Percentiles rank a stretch among this genome's conserved stretches.
phyloP scores from a whole-genome alignment of 1,139 yeast genomes.

The Candida labiduridarum region DNA sequence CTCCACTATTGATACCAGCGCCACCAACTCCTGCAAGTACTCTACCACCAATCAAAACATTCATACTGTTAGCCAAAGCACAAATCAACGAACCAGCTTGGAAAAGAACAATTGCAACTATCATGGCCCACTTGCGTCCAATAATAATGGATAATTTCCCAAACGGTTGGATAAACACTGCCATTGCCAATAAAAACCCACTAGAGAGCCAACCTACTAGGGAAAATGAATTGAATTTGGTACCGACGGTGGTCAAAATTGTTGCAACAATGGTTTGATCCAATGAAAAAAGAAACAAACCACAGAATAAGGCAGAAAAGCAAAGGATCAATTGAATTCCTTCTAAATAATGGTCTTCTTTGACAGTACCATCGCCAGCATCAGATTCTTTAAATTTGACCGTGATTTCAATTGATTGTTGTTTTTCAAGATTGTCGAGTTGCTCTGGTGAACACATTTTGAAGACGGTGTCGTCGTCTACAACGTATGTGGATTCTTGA shows the following conservation, averaged over 20 bases:
- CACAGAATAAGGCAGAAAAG: slow-evolving; percentile 27
- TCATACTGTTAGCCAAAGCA: slow-evolving; percentile 38
- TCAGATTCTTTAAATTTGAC: slow-evolving; percentile 31
- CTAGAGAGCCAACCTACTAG: slow-evolving; percentile 63
- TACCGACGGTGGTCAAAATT: slow-evolving; percentile 40
- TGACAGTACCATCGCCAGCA: slow-evolving; percentile 46
- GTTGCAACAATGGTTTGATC: slow-evolving; percentile 47
- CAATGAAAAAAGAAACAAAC: slow-evolving; percentile 40
- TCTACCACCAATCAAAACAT: slow-evolving; percentile 41
- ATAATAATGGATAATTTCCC: slow-evolving; percentile 48
- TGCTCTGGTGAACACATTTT: neutral
- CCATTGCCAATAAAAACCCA: slow-evolving; percentile 53
- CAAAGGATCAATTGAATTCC: slow-evolving; percentile 33
- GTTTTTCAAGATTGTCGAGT: slow-evolving; percentile 9
- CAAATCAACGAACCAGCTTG: slow-evolving; percentile 43
- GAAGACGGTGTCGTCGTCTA: too few relatives aligned
- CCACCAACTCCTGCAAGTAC: slow-evolving; percentile 39
- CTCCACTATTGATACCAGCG: slow-evolving; percentile 32
- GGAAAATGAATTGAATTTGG: slow-evolving; percentile 46
- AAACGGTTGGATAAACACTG: slow-evolving; percentile 41
- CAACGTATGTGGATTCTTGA: too few relatives aligned
- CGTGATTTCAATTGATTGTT: neutral
- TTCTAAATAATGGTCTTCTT: slow-evolving; percentile 40
- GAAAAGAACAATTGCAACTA: slow-evolving; percentile 35
- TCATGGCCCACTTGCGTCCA: slow-evolving; percentile 46